Evolutionary conservation across 768 basidiomycete species (phyloP).

Genomic region (Trametes punicea): DNA sequence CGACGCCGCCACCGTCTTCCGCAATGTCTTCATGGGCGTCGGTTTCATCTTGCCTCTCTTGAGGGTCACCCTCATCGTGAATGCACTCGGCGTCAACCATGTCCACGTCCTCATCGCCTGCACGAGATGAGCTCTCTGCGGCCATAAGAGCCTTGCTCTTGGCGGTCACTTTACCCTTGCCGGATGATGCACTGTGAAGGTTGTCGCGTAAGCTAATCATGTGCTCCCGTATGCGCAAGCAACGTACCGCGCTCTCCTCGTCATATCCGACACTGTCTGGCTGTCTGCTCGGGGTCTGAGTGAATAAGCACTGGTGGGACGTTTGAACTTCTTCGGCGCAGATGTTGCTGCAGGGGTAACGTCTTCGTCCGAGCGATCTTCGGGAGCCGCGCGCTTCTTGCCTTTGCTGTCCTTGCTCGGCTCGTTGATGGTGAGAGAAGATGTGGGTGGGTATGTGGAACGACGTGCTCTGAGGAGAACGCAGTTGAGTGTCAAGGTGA

Average conservation of each 20-base stretch:
- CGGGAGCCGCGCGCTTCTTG: constrained; percentile 87
- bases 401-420: constrained; percentile 74
- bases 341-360: constrained; percentile 39
- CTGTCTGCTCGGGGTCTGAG: constrained; percentile 57
- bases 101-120: constrained; percentile 70
- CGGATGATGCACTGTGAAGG: constrained; percentile 41
- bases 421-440: constrained; percentile 69
- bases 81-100: constrained; percentile 68
- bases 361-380: constrained; percentile 68
- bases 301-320: constrained; percentile 51
- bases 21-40: constrained; percentile 46
- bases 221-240: background rate
- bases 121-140: constrained; percentile 58
- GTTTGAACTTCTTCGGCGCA: constrained; percentile 58
- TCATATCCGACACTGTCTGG: constrained; percentile 54
- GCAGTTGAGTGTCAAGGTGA: constrained; percentile 3
- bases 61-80: constrained; percentile 43
- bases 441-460: constrained; percentile 42
- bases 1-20: constrained; percentile 46
- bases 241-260: constrained; percentile 68
- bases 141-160: constrained; percentile 40
- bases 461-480: constrained; percentile 52
- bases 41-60: constrained; percentile 43
- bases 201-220: constrained; percentile 13
- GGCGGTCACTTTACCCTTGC: constrained; percentile 51